Base-by-base conservation (phyloP, 306 rosid species). In the Cicer yamashitae region DNA sequence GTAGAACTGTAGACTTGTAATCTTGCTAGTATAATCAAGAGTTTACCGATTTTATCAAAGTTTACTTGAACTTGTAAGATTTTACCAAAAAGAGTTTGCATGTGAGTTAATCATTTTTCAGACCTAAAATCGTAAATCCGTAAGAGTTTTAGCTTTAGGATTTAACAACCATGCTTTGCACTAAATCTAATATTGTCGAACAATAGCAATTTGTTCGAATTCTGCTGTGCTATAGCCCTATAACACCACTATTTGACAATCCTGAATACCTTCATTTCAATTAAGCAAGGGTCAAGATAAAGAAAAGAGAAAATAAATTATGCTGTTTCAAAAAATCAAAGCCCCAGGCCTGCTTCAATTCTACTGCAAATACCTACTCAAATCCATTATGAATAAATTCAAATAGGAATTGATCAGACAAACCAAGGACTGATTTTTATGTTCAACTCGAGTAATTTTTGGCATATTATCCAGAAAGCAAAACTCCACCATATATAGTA, bases 371-470 rank as follows among this genome's bases (percentile, higher is more conserved):
- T 38, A 63, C 63, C 66, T 11, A 46, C 17, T 25, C 57, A 63
- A 14, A 56, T 45, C 67, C 25, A 51, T 15, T 20, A 41, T 62
- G 38, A 46, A 64, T 13, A 41, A 70, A 70, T 6, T 15, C 6
- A 40, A 47, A 67, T 67, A 6, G 43, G 72, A 50, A 54, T 17
- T 53, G 38, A 46, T 52, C 20, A 54, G 11, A 60, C 14, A 75
- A 67, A 79, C 61, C 37, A 51, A 54, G 10, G 14, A 45, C 5
- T 37, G 50, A 10, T 63, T 20, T 50, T 51, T 66, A 73, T 58
- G 74, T 57, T 22, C 56, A 77, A 77, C 69, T 71, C 37, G 67
- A 57, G 76, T 70, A 47, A 70, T 59, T 80, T 76, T 34, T 46
- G 41, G 41, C 17, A 67, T 45, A 51, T 7, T 54, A 66, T 38